Base-by-base conservation (phyloP, 179 eudicot genomes). In the Sideroxylon spinosum region DNA sequence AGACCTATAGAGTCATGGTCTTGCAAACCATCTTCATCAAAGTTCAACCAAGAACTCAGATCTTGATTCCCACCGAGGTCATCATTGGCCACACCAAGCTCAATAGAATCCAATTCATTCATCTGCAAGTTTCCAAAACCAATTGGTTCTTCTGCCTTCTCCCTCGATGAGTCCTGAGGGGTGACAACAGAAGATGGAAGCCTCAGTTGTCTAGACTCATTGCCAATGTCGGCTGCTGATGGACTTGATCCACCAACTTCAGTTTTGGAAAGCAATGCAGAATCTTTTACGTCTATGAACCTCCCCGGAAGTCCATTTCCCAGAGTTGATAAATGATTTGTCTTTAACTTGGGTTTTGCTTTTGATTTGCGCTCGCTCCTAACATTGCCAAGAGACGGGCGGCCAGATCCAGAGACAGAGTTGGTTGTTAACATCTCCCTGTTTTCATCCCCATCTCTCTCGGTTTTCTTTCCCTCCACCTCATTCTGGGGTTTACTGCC, bases 1-100 rank as follows among this genome's bases (percentile, higher is more conserved):
- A 91, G 97, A 28, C 97, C 98, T 76, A 79, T 82, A 0, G 89
- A 77, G 71, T 92, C 91, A 80, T 87, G 85, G 67, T 91, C 97
- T 81, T 86, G 92, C 74, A 88, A 78, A 23, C 86, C 89, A 78
- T 90, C 90, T 23, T 88, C 95, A 17, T 95, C 98, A 71, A 95
- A 90, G 80, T 93, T 90, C 73, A 95, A 83, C 92, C 93, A 93
- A 81, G 93, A 84, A 83, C 81, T 81, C 28, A 95, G 78, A 90
- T 95, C 98, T 79, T 88, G 93, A 61, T 81, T 85, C 9, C 85
- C 93, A 20, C 37, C 37, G 1, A 63, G 68, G 37, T 63, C 68
- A 63, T 63, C 37, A 3, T 37, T 20, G 26, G 64, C 7, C 26
- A n/a, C 64, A 60, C 64, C 10, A n/a, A 60, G 64, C 64, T 84